Evolutionary conservation across 805 yeast genomes (phyloP), one percentile per base, ranked within the genome.

Genomic region (Kodamaea neixiangensis): DNA sequence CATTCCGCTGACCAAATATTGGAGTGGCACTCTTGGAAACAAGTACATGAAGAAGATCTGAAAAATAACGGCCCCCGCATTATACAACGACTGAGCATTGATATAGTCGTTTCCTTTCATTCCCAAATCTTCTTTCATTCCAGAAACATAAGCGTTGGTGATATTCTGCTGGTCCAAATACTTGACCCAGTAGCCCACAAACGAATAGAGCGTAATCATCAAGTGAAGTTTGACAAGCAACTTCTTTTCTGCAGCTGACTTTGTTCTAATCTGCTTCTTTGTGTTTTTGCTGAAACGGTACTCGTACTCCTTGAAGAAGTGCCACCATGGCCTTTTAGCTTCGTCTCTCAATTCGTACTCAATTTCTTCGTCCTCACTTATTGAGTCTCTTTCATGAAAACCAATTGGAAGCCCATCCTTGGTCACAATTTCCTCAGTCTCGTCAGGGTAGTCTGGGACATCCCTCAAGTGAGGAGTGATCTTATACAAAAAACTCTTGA

Each of bases 291-390:
- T 44, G 42, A 52, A 46, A 18, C 71, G 51, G 54, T 67, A 66
- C 49, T 67, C 72, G 51, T 61, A 67, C 52, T 67, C 71, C 52
- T 67, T 69, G 43, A 78, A 78, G 52, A 66, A 76, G 22, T 69
- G 71, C 70, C 71, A 77, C 79, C 82, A 79, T 21, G 74, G 71
- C 49, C 82, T 67, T 47, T 75, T 58, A 3, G 81, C 80, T 60
- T 79, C 83, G 58, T 80, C 84, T 53, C 83, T 63, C 54, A 71
- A 75, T 57, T 78, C 82, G 22, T n/a, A 18, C 7, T 46, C 45
- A 14, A 7, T 5, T 15, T 37, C 41, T 13, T 15, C 20, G 7
- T 17, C 21, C 19, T 37, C 41, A 17, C 21, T 15, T 11, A 37
- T 10, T 10, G 41, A 37, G n/a, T 37, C 41, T 37, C 41, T 37